Evolutionary conservation across 2,329 filamentous ascomycete species (phyloP).

Genomic region (Bimuria novae-zelandiae): DNA sequence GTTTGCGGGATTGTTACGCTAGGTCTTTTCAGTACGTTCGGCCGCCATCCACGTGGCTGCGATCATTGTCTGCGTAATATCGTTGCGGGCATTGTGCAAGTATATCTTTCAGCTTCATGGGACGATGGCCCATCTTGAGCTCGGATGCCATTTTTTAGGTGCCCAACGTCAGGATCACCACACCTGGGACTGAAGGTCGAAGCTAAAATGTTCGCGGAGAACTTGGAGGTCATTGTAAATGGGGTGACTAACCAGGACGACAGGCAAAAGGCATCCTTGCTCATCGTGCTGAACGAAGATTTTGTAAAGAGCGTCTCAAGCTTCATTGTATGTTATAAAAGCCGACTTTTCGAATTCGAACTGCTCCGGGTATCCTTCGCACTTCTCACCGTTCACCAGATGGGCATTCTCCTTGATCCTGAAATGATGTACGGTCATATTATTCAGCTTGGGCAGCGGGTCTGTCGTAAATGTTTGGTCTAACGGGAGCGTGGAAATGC

Average conservation of each 20-base stretch:
- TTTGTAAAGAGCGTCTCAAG: background rate
- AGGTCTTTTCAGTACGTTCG: background rate
- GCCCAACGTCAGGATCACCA: slow-evolving; percentile 10
- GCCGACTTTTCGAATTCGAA: slow-evolving; percentile 13
- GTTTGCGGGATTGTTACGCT: background rate
- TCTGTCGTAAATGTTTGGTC: too few relatives aligned
- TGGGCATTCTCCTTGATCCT: slow-evolving; percentile 12
- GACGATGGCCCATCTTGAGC: background rate
- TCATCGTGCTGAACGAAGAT: background rate
- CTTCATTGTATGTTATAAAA: slow-evolving; percentile 8
- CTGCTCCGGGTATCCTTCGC: slow-evolving; percentile 1
- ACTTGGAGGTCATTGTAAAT: slow-evolving; percentile 10
- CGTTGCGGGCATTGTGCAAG: slow-evolving; percentile 11
- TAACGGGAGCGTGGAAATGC: too few relatives aligned
- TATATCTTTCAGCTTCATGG: background rate
- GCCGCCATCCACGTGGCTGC: background rate
- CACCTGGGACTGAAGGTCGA: slow-evolving; percentile 11
- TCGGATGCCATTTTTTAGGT: slow-evolving; percentile 14
- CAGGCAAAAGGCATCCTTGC: background rate
- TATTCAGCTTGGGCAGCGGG: background rate
- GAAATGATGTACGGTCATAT: slow-evolving; percentile 7
- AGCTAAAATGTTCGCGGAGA: slow-evolving; percentile 7
- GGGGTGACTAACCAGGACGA: slow-evolving; percentile 19
- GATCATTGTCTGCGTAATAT: slow-evolving; percentile 8
- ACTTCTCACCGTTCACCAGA: slow-evolving; percentile 10